Evolutionary conservation across 441 rosid species (phyloP).

Genomic region (Mallotus repandus): DNA sequence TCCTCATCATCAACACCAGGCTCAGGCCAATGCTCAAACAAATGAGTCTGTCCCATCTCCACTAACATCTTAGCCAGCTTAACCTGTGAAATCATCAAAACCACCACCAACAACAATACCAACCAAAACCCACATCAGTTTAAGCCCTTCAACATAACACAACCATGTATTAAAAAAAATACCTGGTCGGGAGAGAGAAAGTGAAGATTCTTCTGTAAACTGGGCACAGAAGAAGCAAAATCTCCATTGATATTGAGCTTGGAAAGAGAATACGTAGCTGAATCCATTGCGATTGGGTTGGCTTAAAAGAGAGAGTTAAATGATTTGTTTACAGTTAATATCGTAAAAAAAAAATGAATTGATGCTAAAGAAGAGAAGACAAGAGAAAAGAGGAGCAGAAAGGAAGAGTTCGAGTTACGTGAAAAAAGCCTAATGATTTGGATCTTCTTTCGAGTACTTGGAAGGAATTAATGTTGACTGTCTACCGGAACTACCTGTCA

Average conservation of each 20-base stretch:
- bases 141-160: neutral
- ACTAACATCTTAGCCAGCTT: conserved; percentile 71
- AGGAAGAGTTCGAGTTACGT: neutral
- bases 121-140: neutral
- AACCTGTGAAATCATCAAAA: conserved; percentile 41
- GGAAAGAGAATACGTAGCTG: conserved; percentile 38
- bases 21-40: conserved; percentile 74
- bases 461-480: neutral
- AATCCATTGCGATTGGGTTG: conserved; percentile 26
- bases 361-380: neutral
- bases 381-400: too few relatives aligned
- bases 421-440: neutral
- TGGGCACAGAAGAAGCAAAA: conserved; percentile 50
- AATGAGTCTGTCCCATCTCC: conserved; percentile 72
- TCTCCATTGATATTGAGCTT: conserved; percentile 36
- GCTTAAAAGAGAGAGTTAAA: too few relatives aligned
- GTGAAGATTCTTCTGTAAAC: conserved; percentile 56
- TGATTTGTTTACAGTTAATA: too few relatives aligned
- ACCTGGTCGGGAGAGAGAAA: conserved; percentile 70
- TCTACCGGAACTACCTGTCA: conserved; percentile 2
- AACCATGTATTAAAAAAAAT: neutral
- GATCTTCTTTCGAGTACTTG: neutral
- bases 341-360: neutral
- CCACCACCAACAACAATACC: neutral
- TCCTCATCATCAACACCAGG: conserved; percentile 66